phyloP scores from a whole-genome alignment of 2,329 filamentous ascomycete genomes.

The Macroventuria anomochaeta region DNA sequence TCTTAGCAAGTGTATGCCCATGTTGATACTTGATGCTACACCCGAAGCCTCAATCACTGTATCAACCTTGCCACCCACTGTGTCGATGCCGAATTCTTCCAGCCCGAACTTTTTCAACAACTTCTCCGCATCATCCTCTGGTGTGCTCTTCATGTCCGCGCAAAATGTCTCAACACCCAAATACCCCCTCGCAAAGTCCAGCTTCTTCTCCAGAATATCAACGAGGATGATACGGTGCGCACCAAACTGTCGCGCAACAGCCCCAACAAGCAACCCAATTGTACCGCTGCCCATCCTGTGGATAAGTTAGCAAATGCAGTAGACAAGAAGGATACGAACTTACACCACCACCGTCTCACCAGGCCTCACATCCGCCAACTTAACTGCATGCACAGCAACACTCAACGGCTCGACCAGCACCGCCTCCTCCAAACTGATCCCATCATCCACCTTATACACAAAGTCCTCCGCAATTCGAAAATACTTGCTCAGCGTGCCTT shows the following conservation, averaged over 20 bases:
- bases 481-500: slow-evolving; percentile 81
- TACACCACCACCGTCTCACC: slow-evolving; percentile 88
- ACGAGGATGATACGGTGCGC: slow-evolving; percentile 89
- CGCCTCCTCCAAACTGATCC: slow-evolving; percentile 85
- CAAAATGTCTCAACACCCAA: slow-evolving; percentile 77
- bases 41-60: slow-evolving; percentile 91
- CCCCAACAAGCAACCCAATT: slow-evolving; percentile 83
- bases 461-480: slow-evolving; percentile 88
- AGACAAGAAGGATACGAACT: not conserved
- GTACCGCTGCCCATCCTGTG: slow-evolving; percentile 63
- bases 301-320: not conserved
- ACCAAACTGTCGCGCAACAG: slow-evolving; percentile 69
- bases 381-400: slow-evolving; percentile 84
- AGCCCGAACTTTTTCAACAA: slow-evolving; percentile 65
- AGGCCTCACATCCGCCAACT: slow-evolving; percentile 76
- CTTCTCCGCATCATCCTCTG: slow-evolving; percentile 70
- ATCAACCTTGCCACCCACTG: slow-evolving; percentile 74
- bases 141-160: slow-evolving; percentile 62
- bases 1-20: slow-evolving; percentile 84
- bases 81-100: slow-evolving; percentile 59
- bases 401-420: slow-evolving; percentile 87
- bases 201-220: slow-evolving; percentile 83
- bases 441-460: slow-evolving; percentile 88
- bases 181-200: slow-evolving; percentile 81
- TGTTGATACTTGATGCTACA: slow-evolving; percentile 82